Evolutionary conservation across 371 early-diverging fungal species (phyloP).

Genomic region (Rhizomucor miehei): DNA sequence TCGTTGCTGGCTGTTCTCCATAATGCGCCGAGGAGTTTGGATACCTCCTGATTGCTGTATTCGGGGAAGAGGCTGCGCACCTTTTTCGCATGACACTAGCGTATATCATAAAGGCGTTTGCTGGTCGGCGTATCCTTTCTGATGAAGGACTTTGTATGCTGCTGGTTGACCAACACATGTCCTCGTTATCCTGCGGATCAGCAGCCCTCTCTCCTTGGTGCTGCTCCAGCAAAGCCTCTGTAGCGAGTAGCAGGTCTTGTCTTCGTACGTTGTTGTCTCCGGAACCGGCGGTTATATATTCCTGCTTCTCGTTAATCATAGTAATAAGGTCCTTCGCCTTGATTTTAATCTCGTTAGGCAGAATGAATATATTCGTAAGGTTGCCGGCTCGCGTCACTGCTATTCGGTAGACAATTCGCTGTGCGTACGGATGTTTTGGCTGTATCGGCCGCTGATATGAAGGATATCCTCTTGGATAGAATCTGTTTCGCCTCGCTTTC

Average conservation of each 20-base stretch:
- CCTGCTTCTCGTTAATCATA: conserved; percentile 2
- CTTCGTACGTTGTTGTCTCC: not conserved
- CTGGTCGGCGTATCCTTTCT: not conserved
- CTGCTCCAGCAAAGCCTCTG: not conserved
- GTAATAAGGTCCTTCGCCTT: conserved; percentile 2
- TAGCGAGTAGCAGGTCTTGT: conserved; percentile 3
- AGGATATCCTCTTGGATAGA: not conserved
- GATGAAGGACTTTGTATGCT: not conserved
- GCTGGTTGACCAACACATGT: not conserved
- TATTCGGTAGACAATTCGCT: not conserved
- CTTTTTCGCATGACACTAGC: not conserved
- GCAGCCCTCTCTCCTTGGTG: too few species aligned
- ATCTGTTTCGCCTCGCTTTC: not conserved
- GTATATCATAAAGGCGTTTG: conserved; percentile 9
- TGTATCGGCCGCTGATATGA: not conserved
- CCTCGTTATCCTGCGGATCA: not conserved
- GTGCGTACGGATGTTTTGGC: not conserved
- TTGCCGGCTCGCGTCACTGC: not conserved
- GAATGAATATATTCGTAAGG: not conserved
- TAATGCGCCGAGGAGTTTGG: conserved; percentile 6
- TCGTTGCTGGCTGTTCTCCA: not conserved
- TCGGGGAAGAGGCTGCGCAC: conserved; percentile 1
- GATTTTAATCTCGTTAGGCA: conserved; percentile 1
- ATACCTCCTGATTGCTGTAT: conserved; percentile 1
- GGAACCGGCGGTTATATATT: not conserved